Conservation (phyloP, 75 land plant species). For the Chamaecyparis obtusa region DNA sequence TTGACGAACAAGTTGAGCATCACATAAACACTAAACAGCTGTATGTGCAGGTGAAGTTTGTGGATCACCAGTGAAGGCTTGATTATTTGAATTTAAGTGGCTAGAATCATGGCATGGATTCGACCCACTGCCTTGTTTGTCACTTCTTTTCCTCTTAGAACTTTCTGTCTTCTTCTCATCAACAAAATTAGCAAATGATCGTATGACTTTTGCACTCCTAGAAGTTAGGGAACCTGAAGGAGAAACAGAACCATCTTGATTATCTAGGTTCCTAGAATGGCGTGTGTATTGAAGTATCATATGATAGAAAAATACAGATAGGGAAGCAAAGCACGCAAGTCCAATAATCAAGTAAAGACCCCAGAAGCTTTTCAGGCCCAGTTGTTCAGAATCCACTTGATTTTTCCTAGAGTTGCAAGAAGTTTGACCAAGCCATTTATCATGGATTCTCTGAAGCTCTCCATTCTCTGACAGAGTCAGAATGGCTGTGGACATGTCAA, state of each 20-base stretch:
- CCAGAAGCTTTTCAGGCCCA: conserved; percentile 76
- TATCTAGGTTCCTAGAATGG: not conserved
- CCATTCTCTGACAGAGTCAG: conserved; percentile 85
- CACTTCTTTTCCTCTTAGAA: not conserved
- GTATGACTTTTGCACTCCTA: conserved; percentile 6
- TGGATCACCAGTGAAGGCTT: not conserved
- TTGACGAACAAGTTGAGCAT: not conserved
- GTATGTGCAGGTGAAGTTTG: not conserved
- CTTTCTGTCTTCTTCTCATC: conserved; percentile 3
- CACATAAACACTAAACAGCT: not conserved
- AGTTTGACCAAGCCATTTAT: conserved; percentile 57
- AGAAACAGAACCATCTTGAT: not conserved
- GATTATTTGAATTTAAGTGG: not conserved
- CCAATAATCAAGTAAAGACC: conserved; percentile 81
- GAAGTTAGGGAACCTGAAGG: not conserved
- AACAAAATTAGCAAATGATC: conserved; percentile 4
- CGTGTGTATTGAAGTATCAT: conserved; percentile 29
- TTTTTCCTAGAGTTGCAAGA: conserved; percentile 39
- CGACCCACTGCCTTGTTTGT: not conserved
- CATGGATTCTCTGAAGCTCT: conserved; percentile 82
- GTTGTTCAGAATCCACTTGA: conserved; percentile 32
- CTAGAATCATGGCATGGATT: not conserved
- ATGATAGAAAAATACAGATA: conserved; percentile 40
- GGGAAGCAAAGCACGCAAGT: conserved; percentile 48
- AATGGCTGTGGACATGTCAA: conserved; percentile 92